A percentile compares a stretch with the other conserved stretches of the same genome.
Evolutionary conservation across 176 grass and related monocot species (phyloP).

Genomic region (Avena atlantica): DNA sequence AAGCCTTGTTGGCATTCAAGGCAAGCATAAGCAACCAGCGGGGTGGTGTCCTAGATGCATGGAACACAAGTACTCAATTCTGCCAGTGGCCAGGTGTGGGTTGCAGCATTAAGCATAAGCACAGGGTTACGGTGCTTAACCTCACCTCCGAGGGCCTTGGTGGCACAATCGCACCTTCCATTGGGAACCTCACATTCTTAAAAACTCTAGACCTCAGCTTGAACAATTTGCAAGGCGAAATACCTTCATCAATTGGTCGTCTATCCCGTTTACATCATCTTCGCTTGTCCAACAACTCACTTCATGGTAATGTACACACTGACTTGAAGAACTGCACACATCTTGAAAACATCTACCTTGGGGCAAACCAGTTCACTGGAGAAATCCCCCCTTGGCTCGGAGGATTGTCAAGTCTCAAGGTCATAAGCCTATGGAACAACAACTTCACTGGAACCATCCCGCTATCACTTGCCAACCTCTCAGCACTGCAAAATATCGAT

Average conservation of each 20-base stretch:
- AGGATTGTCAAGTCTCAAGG: background rate
- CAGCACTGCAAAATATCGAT: background rate
- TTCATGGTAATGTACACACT: background rate
- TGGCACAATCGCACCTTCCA: conserved; percentile 13
- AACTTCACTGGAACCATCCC: conserved; percentile 36
- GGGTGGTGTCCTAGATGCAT: background rate
- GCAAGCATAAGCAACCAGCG: background rate
- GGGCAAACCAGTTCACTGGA: background rate
- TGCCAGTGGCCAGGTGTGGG: conserved; percentile 15
- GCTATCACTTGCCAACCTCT: conserved; percentile 18
- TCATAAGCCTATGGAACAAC: background rate
- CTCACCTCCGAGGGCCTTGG: background rate
- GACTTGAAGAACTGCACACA: conserved; percentile 19
- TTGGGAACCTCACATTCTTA: conserved; percentile 40
- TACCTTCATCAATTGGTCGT: background rate
- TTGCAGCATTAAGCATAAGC: conserved; percentile 32
- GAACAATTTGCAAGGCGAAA: conserved; percentile 16
- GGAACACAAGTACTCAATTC: background rate
- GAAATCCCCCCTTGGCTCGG: conserved; percentile 39
- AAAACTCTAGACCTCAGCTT: background rate
- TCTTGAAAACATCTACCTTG: background rate
- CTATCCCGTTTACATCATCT: conserved; percentile 1
- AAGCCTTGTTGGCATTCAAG: conserved; percentile 23
- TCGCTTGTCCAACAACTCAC: background rate
- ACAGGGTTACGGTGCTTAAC: conserved; percentile 13